A percentile compares a stretch with the other conserved stretches of the same genome.
These are phyloP conservation scores for Eucalyptus fibrosa DNA, from an alignment of 345 rosid genomes.

Conservation along the genomic window DNA sequence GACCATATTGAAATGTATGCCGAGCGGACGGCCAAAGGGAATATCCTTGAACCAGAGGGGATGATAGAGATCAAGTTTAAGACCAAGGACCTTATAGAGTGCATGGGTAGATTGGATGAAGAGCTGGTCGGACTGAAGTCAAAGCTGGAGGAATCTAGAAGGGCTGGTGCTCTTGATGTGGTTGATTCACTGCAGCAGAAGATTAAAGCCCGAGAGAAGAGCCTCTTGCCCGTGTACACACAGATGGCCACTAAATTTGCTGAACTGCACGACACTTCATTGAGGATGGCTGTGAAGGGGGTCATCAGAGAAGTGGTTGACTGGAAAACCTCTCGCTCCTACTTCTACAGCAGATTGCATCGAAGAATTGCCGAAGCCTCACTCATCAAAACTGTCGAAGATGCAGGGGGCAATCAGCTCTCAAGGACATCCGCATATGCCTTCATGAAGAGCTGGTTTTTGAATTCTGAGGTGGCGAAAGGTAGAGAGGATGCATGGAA, in stretches of 20 bases:
- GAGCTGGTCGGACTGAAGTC: conserved; percentile 53
- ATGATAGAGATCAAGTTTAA: conserved; percentile 93
- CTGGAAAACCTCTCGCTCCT: conserved; percentile 58
- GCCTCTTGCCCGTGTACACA: conserved; percentile 76
- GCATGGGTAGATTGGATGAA: conserved; percentile 95
- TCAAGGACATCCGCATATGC: conserved; percentile 50
- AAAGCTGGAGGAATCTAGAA: conserved; percentile 63
- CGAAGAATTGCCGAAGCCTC: conserved; percentile 75
- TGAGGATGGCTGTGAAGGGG: conserved; percentile 94
- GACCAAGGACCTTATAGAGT: conserved; percentile 83
- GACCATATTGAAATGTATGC: conserved; percentile 99
- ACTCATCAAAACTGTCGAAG: conserved; percentile 42
- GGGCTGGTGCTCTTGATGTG: conserved; percentile 15
- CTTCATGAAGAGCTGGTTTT: conserved; percentile 72
- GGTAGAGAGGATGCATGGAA: conserved; percentile 59
- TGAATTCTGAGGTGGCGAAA: conserved; percentile 39
- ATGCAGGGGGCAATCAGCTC: conserved; percentile 60
- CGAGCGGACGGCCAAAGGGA: conserved; percentile 85
- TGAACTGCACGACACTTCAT: conserved; percentile 86
- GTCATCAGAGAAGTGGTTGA: conserved; percentile 87
- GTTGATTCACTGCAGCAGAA: conserved; percentile 54
- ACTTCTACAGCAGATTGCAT: conserved; percentile 59
- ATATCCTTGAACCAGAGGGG: conserved; percentile 99
- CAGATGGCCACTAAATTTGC: conserved; percentile 96
- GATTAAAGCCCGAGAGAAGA: conserved; percentile 69